phyloP scores from a whole-genome alignment of 2,329 filamentous ascomycete species.

The Xenoacremonium recifei region DNA sequence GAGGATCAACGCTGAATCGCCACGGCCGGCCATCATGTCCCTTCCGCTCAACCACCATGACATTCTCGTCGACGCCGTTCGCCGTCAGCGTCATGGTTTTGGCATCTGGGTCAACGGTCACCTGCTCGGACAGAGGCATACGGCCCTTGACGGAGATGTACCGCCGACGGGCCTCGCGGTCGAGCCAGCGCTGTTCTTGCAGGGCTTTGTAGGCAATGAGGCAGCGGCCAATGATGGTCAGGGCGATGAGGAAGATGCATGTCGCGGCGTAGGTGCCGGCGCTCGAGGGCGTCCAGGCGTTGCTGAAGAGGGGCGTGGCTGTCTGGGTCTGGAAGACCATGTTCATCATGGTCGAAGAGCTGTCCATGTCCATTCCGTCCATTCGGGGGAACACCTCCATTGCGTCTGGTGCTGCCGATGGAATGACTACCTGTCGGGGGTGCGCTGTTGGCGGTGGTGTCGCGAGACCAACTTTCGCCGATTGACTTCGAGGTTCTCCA shows the following conservation, averaged over 20 bases:
- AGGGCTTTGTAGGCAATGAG: slow-evolving; percentile 71
- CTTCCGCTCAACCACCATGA: slow-evolving; percentile 67
- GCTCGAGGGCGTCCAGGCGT: slow-evolving; percentile 69
- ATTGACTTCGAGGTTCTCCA: too few species aligned
- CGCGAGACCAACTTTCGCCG: too few species aligned
- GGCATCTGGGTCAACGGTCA: slow-evolving; percentile 57
- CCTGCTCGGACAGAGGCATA: slow-evolving; percentile 55
- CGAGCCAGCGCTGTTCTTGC: slow-evolving; percentile 63
- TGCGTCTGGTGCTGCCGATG: too few species aligned
- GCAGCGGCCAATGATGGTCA: slow-evolving; percentile 67
- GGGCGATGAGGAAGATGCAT: slow-evolving; percentile 84
- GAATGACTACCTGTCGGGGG: too few species aligned
- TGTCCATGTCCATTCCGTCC: slow-evolving; percentile 12
- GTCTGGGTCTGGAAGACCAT: slow-evolving; percentile 60
- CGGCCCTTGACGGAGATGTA: slow-evolving; percentile 74
- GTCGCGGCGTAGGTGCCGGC: slow-evolving; percentile 79
- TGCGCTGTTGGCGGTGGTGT: too few species aligned
- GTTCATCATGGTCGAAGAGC: slow-evolving; percentile 36
- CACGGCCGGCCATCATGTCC: slow-evolving; percentile 62
- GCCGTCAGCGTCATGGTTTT: slow-evolving; percentile 64
- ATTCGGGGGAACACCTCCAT: too few species aligned
- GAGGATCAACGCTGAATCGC: slow-evolving; percentile 76
- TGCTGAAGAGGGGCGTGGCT: slow-evolving; percentile 55
- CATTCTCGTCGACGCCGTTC: slow-evolving; percentile 79
- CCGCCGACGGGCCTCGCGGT: slow-evolving; percentile 69